Percentiles rank a stretch among this genome's conserved stretches.
Conservation (phyloP, 2,329 filamentous ascomycete genomes). For the Xylariaceae sp. region DNA sequence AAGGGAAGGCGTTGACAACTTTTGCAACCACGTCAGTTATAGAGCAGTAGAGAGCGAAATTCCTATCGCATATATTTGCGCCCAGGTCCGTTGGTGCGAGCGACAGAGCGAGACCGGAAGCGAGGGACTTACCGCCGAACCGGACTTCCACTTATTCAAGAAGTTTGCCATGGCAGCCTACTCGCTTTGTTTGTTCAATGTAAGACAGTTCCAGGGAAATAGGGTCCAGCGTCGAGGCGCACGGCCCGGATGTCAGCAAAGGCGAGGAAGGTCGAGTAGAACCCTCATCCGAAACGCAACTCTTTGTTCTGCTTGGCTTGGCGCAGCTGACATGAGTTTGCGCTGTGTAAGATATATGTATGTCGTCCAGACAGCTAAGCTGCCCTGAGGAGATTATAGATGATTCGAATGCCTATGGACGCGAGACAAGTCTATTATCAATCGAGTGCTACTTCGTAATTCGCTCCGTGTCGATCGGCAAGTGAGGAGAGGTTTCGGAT, state of each 20-base stretch:
- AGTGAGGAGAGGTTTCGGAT: slow-evolving; percentile 5
- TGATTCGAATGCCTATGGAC: background rate
- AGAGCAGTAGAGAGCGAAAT: background rate
- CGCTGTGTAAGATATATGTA: background rate
- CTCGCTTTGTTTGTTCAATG: background rate
- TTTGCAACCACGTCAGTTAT: slow-evolving; percentile 26
- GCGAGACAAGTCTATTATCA: background rate
- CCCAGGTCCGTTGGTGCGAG: background rate
- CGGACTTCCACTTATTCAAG: slow-evolving; percentile 54
- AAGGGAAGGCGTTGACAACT: slow-evolving; percentile 40
- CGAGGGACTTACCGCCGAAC: slow-evolving; percentile 45
- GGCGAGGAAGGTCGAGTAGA: slow-evolving; percentile 13
- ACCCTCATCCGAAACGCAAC: slow-evolving; percentile 26
- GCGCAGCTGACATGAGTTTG: slow-evolving; percentile 8
- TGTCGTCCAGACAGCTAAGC: slow-evolving; percentile 9
- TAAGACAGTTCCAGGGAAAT: slow-evolving; percentile 5
- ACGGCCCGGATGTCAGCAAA: slow-evolving; percentile 22
- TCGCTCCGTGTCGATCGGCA: background rate
- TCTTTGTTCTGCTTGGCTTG: slow-evolving; percentile 9
- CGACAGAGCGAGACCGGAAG: slow-evolving; percentile 1
- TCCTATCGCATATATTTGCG: background rate
- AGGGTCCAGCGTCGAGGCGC: slow-evolving; percentile 26
- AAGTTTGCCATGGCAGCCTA: slow-evolving; percentile 47
- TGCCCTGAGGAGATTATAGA: background rate
- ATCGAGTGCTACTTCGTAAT: background rate